A percentile compares a stretch with the other conserved stretches of the same genome.
Conservation (phyloP, 2,329 filamentous ascomycete species). For the Elsinoe perseae region DNA sequence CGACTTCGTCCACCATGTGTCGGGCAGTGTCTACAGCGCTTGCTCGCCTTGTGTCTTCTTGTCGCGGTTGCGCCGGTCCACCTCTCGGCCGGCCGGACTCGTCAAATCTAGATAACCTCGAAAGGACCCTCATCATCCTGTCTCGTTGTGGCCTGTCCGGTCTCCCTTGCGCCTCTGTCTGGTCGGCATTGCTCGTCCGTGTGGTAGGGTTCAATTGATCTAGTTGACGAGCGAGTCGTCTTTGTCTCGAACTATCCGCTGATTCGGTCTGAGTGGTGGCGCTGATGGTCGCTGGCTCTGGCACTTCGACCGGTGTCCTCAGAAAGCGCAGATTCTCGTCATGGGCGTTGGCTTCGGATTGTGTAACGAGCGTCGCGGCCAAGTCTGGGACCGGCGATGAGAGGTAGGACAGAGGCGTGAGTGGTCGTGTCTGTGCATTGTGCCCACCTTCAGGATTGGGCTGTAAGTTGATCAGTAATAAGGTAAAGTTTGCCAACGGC, state of each 20-base stretch:
- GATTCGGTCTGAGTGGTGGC: background rate
- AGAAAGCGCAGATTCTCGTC: slow-evolving; percentile 47
- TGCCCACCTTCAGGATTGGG: background rate
- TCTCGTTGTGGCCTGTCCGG: background rate
- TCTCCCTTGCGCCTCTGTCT: background rate
- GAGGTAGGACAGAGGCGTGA: slow-evolving; percentile 36
- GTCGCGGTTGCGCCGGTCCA: background rate
- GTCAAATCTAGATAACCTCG: slow-evolving; percentile 7
- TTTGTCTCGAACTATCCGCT: background rate
- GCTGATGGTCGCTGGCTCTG: background rate
- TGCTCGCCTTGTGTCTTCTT: background rate
- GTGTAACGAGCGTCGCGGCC: slow-evolving; percentile 42
- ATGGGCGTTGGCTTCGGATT: slow-evolving; percentile 38
- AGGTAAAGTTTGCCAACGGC: background rate
- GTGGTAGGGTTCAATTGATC: background rate
- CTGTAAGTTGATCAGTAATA: slow-evolving; percentile 1
- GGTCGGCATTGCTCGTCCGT: background rate
- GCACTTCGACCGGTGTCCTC: slow-evolving; percentile 33
- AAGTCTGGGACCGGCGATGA: slow-evolving; percentile 45
- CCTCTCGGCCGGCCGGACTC: slow-evolving; percentile 10
- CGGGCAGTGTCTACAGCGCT: background rate
- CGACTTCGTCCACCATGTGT: slow-evolving; percentile 24
- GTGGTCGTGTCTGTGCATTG: slow-evolving; percentile 18
- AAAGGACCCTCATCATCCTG: slow-evolving; percentile 9
- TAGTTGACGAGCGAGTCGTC: slow-evolving; percentile 4